Evolutionary conservation across 345 rosid species (phyloP).

Genomic region (Euphorbia lathyris): DNA sequence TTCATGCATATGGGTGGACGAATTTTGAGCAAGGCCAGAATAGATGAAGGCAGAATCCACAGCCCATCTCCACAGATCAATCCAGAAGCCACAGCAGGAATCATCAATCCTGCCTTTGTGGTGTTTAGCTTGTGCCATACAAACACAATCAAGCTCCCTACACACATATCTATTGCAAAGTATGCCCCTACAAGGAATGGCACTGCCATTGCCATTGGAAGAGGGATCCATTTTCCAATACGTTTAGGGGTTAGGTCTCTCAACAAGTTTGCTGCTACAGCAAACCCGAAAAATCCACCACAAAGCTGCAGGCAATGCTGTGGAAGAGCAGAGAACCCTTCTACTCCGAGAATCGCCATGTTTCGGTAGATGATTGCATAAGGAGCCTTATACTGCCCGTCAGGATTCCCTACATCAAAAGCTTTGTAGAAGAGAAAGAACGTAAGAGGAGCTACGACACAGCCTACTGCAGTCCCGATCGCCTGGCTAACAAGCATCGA

Average conservation of each 20-base stretch:
- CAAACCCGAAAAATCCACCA: conserved; percentile 79
- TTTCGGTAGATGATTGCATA: conserved; percentile 78
- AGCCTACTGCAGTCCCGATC: conserved; percentile 82
- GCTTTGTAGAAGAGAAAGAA: conserved; percentile 90
- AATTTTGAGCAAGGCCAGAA: conserved; percentile 68
- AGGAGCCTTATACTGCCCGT: conserved; percentile 95
- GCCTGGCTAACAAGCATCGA: conserved; percentile 88
- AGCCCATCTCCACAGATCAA: conserved; percentile 91
- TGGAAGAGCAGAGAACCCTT: conserved; percentile 95
- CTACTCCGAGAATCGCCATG: conserved; percentile 92
- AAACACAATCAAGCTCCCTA: conserved; percentile 26
- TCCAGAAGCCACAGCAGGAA: conserved; percentile 90
- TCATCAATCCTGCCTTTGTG: conserved; percentile 55
- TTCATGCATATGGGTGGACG: conserved; percentile 82
- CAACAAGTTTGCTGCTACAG: conserved; percentile 53
- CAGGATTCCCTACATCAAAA: conserved; percentile 83
- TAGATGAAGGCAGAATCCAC: conserved; percentile 84
- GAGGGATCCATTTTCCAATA: conserved; percentile 70
- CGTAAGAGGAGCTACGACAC: conserved; percentile 77
- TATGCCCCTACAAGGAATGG: conserved; percentile 91
- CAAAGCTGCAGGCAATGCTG: conserved; percentile 78
- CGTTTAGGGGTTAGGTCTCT: conserved; percentile 53
- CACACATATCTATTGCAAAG: conserved; percentile 69
- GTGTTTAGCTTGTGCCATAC: conserved; percentile 25
- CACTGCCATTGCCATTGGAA: conserved; percentile 98